Evolutionary conservation across 352 stramenopile genomes (phyloP), one percentile per base, ranked within the genome.

Genomic region (Phytopythium aichiense): DNA sequence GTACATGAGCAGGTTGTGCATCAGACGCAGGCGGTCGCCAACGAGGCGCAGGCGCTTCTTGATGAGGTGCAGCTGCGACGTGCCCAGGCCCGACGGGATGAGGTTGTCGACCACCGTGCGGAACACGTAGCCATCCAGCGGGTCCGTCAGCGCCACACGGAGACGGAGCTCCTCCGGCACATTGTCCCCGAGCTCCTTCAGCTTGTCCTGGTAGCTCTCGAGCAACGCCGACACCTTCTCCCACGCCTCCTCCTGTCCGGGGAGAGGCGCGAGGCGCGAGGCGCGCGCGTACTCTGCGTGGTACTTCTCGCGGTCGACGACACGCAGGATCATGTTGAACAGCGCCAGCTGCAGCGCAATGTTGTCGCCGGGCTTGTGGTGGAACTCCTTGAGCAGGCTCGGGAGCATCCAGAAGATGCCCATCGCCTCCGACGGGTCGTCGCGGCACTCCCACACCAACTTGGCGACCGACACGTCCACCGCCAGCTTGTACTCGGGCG

Each of bases 1-100:
- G 73, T 93, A 89, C 81, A 94, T 94, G 64, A 96, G 80, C 68
- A 95, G 69, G 73, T 96, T 96, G 68, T 94, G 86, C 79, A 94
- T 94, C 56, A 96, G 70, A 42, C 88, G 81, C 18, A 96, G 73
- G 16, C 89, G 85, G 60, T 95, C 87, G 40, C 89, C 89, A 22
- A 96, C 85, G 54, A 84, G 84, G 63, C 86, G 87, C 59, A 96
- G 69, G 28, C 89, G 85, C 67, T 96, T 91, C 76, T 95, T 95
- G 65, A 96, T 94, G 64, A 91, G 67, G 57, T 96, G 87, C 46
- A 95, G 70, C 68, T 95, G 87, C 54, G 84, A 87, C 40, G 87
- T 95, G 51, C 85, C 79, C 11, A 96, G 76, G 2, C 79, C 78
- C 16, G 78, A 67, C 4, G 89, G 82, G 61, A 95, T 94, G 55